Base-by-base conservation (phyloP, 2,329 filamentous ascomycete genomes). In the Colletotrichum tropicale region DNA sequence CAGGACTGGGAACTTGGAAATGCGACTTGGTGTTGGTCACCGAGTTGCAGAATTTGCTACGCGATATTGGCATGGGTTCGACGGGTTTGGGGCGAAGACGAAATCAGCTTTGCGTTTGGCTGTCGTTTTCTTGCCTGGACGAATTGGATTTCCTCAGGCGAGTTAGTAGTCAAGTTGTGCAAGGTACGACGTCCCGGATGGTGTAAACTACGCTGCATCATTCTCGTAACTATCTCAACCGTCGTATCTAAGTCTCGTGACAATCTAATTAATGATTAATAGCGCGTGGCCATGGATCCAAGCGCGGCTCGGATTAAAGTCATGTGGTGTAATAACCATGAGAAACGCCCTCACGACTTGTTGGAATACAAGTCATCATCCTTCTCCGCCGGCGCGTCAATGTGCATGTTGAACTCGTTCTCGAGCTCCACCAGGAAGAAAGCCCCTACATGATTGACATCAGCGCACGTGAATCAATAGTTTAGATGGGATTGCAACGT, bases 371-470 rank as follows among this genome's bases (percentile, higher is more conserved):
- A 58, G 9, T 60, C 48, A 5, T 81, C 78, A 24, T 81, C 81
- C 70, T 83, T 82, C 76, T 85, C 84, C 5, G 82, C 78, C 3
- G 84, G 84, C 24, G 81, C 81, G 67, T 86, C 84, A 36, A 85
- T 84, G 48, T 81, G 81, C 77, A 81, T 84, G 74, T 83, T 85
- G 76, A 85, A 84, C 56, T 85, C 84, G 67, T 82, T 80, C 10
- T 76, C 79, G 2, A 81, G 83, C 61, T 86, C 84, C 13, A 82
- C 73, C 12, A 86, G 3, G 24, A 70, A 70, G 18, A 38, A 36
- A 34, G 68, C 56, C 3, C 30, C 68, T 70, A 2, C 1, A 15
- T 1, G 18, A 52, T 7, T 2, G 5, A 1, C 18, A 4, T 58
- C 21, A n/a, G 32, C 0, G 12, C 10, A 2, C 10, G 8, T 64